Evolutionary conservation across 495 filamentous ascomycete species (phyloP).

Genomic region (Aspergillus carlsbadensis): DNA sequence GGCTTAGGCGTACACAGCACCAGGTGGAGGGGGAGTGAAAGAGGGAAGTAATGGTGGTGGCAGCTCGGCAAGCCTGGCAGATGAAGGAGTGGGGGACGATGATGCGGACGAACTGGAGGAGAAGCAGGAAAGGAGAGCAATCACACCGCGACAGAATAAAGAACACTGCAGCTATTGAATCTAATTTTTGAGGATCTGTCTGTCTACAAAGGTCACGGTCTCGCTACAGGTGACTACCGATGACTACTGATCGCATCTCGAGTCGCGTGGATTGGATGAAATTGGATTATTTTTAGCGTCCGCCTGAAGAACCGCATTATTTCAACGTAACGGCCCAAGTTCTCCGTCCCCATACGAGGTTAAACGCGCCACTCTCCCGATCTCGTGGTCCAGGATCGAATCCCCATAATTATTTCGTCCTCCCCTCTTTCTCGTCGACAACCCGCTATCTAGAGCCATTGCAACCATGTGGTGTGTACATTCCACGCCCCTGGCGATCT

Average conservation of each 20-base stretch:
- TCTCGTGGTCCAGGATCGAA: neutral
- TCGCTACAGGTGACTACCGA: conserved; percentile 1
- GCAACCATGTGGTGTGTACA: conserved; percentile 11
- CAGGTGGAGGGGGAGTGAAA: conserved; percentile 1
- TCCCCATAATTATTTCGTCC: neutral
- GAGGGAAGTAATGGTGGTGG: conserved; percentile 4
- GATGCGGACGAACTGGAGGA: conserved; percentile 4
- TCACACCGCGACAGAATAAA: neutral
- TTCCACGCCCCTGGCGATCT: neutral
- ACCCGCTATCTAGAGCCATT: neutral
- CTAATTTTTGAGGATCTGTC: conserved; percentile 21
- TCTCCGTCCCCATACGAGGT: neutral
- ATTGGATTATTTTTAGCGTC: conserved; percentile 20
- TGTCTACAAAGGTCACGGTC: neutral
- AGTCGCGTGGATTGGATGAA: conserved; percentile 10
- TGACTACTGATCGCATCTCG: neutral
- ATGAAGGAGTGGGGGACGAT: conserved; percentile 1
- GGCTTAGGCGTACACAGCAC: conserved; percentile 4
- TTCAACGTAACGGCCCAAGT: neutral
- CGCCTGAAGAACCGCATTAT: conserved; percentile 15
- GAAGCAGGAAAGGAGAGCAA: neutral
- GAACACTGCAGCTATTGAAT: conserved; percentile 9
- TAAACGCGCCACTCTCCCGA: neutral
- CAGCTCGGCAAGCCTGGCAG: neutral
- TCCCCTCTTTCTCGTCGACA: neutral